Evolutionary conservation across 1,139 yeast species (phyloP), one percentile per base, ranked within the genome.

Genomic region (Kurtzmaniella quercitrusa): DNA sequence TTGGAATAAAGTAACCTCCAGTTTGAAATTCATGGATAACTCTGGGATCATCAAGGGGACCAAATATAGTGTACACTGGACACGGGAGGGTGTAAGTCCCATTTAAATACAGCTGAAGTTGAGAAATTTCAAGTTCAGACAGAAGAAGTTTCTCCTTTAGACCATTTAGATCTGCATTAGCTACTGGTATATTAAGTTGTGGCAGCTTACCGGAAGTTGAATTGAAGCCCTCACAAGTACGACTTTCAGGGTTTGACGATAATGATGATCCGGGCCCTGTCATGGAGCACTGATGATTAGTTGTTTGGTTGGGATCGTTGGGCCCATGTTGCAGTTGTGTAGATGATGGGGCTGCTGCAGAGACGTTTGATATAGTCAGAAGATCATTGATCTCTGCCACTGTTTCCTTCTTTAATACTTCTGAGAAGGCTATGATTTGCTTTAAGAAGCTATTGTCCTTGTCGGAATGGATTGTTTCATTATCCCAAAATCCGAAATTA

Each of bases 21-120:
- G 66, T 59, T 42, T 81, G 74, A 57, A 86, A 75, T 61, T 77
- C 78, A 50, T 80, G 77, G 38, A 86, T 65, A 17, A 86, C 84
- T 8, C 70, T 59, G 1, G 88, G 79, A 56, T 86, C 95, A 57
- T 86, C 95, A 42, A 83, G 71, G 51, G 86, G 84, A 0, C 94
- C 94, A 55, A 78, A 82, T 15, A 84, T 79, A 4, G 91, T 80
- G 60, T 86, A 86, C 1, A 86, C 88, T 0, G 94, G 93, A 12
- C 82, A 76, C 14, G 73, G 63, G 33, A 86, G 65, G 38, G 46
- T 52, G 33, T 56, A 56, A 21, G 63, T 64, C 1, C 88, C 88
- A 3, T 59, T 50, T 1, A 82, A 52, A 49, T 78, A 84, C 40
- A 63, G 57, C 18, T 76, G 70, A 38, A 84, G 64, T 52, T 83